Base-by-base conservation (phyloP, 1,284 basidiomycete species). In the Fomitopsis betulina region DNA sequence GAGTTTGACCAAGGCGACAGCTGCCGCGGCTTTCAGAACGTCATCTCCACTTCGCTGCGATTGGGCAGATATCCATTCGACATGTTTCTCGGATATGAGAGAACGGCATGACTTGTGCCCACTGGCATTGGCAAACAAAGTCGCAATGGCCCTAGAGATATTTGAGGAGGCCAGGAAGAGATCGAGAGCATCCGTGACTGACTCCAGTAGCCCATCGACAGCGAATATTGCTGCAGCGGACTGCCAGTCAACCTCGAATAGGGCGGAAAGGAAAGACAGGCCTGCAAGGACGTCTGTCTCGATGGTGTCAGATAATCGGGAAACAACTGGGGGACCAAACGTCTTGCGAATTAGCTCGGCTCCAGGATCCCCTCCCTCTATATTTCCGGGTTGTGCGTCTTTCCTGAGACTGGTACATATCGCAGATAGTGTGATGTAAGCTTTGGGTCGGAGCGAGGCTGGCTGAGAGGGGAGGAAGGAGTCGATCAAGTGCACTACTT, bases 1-100 rank as follows among this genome's bases (percentile, higher is more conserved):
- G 27, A 93, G 73, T 71, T 96, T 96, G 65, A 91, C 81, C 7
- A 94, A 77, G 3, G 90, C 87, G 25, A 93, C 84, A 1, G 86
- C 84, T 10, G 88, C 84, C 5, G 85, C 79, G 21, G 83, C 84
- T 39, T 81, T 82, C 17, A 91, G 66, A 21, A 75, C 69, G 1
- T 67, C 57, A 62, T 85, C 76, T 33, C 72, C 69, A 32, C 75
- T 75, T 58, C 82, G 77, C 19, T 77, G 81, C 33, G 83, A 79
- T 58, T 80, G 78, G 23, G 69, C 68, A 60, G 85, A 79, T 35
- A 93, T 73, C 91, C 91, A 93, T 42, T 78, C 65, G 3, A 78
- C 65, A 23, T 78, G 77, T 56, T 87, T 77, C 19, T 80, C 65
- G 8, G 82, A 75, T 53, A 94, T 74, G 40, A 84, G 67, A 45